A percentile compares a stretch with the other conserved stretches of the same genome.
Conservation (phyloP, 2,329 filamentous ascomycete species). For the Calonectria hongkongensis region DNA sequence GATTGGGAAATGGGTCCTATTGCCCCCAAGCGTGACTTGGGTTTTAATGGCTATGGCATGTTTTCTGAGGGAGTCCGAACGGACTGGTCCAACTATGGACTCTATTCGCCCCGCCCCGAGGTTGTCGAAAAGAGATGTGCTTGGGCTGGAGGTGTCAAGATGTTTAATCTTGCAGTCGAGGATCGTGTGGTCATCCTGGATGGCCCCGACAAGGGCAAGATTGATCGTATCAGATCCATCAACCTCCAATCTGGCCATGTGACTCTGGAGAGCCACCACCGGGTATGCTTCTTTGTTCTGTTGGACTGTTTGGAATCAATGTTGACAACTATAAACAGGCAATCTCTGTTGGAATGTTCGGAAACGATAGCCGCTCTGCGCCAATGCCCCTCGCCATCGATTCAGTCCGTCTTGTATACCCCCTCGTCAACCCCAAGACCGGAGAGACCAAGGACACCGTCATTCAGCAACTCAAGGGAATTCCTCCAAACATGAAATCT, state of each 20-base stretch:
- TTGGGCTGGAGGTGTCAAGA: conserved; percentile 74
- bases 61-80: conserved; percentile 61
- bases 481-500: conserved; percentile 68
- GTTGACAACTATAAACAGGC: conserved; percentile 48
- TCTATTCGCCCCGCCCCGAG: conserved; percentile 55
- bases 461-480: conserved; percentile 80
- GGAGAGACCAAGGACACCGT: conserved; percentile 83
- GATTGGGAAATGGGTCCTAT: conserved; percentile 87
- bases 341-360: conserved; percentile 57
- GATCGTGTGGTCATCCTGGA: conserved; percentile 90
- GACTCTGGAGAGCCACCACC: conserved; percentile 76
- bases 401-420: conserved; percentile 87
- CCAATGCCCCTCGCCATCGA: conserved; percentile 77
- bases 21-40: conserved; percentile 84
- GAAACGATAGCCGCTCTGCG: conserved; percentile 55
- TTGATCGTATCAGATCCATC: conserved; percentile 81
- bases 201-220: conserved; percentile 88
- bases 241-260: conserved; percentile 73
- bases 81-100: conserved; percentile 59
- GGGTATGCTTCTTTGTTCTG: conserved; percentile 69
- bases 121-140: conserved; percentile 66
- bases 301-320: not conserved
- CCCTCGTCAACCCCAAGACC: conserved; percentile 79
- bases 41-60: conserved; percentile 78
- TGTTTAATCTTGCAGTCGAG: conserved; percentile 77